These are phyloP conservation scores for Arabidopsis arenosa DNA, from an alignment of 345 rosid genomes.

Conservation along the genomic window DNA sequence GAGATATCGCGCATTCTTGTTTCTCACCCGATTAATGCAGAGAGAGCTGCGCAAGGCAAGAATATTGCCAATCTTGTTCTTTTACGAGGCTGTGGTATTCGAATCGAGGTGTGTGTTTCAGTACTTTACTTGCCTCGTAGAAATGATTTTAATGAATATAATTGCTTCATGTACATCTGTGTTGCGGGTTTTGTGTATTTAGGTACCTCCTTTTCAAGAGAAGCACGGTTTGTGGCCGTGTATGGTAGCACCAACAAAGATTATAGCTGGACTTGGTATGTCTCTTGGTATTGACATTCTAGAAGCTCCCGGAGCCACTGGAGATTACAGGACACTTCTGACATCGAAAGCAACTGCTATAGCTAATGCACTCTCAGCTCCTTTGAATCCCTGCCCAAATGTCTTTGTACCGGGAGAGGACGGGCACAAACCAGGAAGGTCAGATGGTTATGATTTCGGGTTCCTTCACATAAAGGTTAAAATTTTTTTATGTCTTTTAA, in stretches of 20 bases:
- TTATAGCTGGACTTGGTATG: constrained; percentile 90
- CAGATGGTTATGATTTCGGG: constrained; percentile 90
- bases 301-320: constrained; percentile 96
- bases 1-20: constrained; percentile 76
- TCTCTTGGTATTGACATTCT: constrained; percentile 89
- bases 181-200: constrained; percentile 5
- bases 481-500: constrained; percentile 3
- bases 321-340: constrained; percentile 84
- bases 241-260: constrained; percentile 99
- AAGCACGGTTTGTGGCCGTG: constrained; percentile 91
- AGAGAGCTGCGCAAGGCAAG: constrained; percentile 78
- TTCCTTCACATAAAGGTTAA: constrained; percentile 93
- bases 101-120: constrained; percentile 72
- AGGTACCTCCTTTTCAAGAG: constrained; percentile 78
- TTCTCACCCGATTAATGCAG: constrained; percentile 72
- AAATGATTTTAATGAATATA: background rate
- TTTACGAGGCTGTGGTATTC: constrained; percentile 91
- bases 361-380: constrained; percentile 85
- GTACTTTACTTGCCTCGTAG: background rate
- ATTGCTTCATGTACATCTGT: background rate
- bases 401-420: constrained; percentile 92
- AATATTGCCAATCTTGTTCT: constrained; percentile 88
- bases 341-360: constrained; percentile 84
- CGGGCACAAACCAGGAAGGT: constrained; percentile 69
- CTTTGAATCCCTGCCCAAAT: constrained; percentile 59